Evolutionary conservation across 2,329 filamentous ascomycete species (phyloP), one percentile per base, ranked within the genome.

Genomic region (Cercospora sojina): DNA sequence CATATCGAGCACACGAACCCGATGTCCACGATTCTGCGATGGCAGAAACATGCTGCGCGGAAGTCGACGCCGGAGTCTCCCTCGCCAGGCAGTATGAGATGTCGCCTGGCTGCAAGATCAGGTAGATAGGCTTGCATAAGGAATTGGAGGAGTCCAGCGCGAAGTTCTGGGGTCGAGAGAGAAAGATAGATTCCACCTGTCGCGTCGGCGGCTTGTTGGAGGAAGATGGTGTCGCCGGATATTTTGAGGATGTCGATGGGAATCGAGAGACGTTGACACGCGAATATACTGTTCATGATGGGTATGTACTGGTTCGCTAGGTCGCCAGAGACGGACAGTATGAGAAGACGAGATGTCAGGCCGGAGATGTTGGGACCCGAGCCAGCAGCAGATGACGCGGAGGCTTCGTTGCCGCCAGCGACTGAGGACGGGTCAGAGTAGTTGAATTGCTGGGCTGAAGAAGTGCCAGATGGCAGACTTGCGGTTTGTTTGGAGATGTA

Each of bases 261-360:
- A 70, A 99, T 92, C 73, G 88, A 87, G 64, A 93, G 86, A 70
- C 94, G 89, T 75, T 96, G 91, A 66, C 94, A 95, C 2, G 95
- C 95, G 79, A 99, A 99, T 68, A 98, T 96, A 74, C 90, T 88
- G 81, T 99, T 99, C 95, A 99, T 99, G 72, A 96, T 95, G 0
- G 94, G 91, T 64, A 99, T 99, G 81, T 99, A 99, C 79, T 98
- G 89, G 68, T 87, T 91, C 5, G 93, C 88, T 0, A 96, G 87
- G 74, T 94, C 91, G 75, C 92, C 92, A 56, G 92, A 96, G 4
- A 97, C 93, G 57, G 91, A 96, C 62, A 99, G 79, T 69, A 98
- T 89, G 63, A 99, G 85, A 74, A 99, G 96, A 67, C 95, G 91
- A 13, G 90, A 90, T 71, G 91, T 89, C 20, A 95, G 83, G 18